Evolutionary conservation across 2,329 filamentous ascomycete genomes (phyloP), one percentile per base, ranked within the genome.

Genomic region (Pyrenophora seminiperda): DNA sequence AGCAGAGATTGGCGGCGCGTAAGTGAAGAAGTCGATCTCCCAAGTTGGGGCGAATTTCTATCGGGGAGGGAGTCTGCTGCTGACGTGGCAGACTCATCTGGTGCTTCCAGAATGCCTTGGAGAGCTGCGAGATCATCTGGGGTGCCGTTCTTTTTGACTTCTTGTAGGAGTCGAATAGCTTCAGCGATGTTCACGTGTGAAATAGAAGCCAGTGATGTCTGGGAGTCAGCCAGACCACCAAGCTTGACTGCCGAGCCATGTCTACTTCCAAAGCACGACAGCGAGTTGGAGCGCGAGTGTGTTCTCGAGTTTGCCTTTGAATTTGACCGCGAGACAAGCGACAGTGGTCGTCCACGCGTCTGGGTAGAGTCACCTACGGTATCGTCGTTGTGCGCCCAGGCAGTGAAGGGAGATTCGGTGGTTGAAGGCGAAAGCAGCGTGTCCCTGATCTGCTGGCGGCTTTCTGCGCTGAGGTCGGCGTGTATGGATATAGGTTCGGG

Each of bases 81-180:
- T 10, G 50, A 39, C 3, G 45, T 10, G 13, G 46, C 41, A 18
- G 34, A 14, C 14, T 61, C 59, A 11, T 62, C 56, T 4, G 59
- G 55, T 29, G 61, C 50, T 31, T 64, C 62, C 7, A 71, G 44
- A 34, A 66, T 68, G 63, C 69, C 58, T 10, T 68, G 68, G 27
- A 75, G 58, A 31, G 77, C 75, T 18, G 76, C 77, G 24, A 80
- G 65, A 47, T 80, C 76, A 44, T 79, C 77, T 1, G 77, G 77
- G 5, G 76, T 74, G 1, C 76, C 77, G 34, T 68, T 77, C 62
- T 76, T 79, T 62, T 75, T 77, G 49, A 80, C 67, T 59, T 79
- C 73, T 47, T 79, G 74, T 51, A 80, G 55, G 29, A 80, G 65
- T 20, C 66, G 66, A 31, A 79, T 75, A 5, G 77, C 77, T 9